Conservation (phyloP, 163 green algal genomes). For the Smithsoniella earleae region DNA sequence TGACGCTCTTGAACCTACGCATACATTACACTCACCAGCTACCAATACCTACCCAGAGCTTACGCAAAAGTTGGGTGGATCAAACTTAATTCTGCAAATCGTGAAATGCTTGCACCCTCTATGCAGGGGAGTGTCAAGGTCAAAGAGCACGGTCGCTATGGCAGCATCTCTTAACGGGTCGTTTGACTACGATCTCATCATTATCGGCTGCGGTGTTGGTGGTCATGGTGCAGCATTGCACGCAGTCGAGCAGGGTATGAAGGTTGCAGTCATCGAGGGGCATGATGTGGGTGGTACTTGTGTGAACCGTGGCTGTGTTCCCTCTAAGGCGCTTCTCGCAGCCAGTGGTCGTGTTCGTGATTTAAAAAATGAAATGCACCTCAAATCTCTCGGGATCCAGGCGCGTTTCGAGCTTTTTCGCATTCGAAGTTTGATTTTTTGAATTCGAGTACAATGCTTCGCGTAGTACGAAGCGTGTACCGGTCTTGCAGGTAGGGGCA, state of each 20-base stretch:
- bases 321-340: conserved; percentile 95
- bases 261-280: conserved; percentile 93
- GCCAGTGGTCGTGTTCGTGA: conserved; percentile 85
- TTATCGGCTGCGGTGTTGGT: conserved; percentile 94
- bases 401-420: too few relatives aligned
- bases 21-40: too few relatives aligned
- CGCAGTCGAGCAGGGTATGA: conserved; percentile 90
- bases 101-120: too few relatives aligned
- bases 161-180: conserved; percentile 36
- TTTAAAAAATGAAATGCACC: conserved; percentile 74
- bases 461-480: too few relatives aligned
- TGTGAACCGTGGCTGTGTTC: conserved; percentile 97
- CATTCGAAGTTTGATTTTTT: neutral
- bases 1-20: conserved; percentile 12
- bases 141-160: too few relatives aligned
- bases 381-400: conserved; percentile 88
- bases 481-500: conserved; percentile 59
- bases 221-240: conserved; percentile 91
- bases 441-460: too few relatives aligned
- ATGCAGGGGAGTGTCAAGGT: too few relatives aligned
- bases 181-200: conserved; percentile 97
- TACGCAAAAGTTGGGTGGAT: too few relatives aligned
- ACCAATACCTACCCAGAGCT: too few relatives aligned
- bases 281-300: conserved; percentile 96
- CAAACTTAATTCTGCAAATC: too few relatives aligned